Conservation (phyloP, 805 yeast genomes). For the Wickerhamiella sergipiensis region DNA sequence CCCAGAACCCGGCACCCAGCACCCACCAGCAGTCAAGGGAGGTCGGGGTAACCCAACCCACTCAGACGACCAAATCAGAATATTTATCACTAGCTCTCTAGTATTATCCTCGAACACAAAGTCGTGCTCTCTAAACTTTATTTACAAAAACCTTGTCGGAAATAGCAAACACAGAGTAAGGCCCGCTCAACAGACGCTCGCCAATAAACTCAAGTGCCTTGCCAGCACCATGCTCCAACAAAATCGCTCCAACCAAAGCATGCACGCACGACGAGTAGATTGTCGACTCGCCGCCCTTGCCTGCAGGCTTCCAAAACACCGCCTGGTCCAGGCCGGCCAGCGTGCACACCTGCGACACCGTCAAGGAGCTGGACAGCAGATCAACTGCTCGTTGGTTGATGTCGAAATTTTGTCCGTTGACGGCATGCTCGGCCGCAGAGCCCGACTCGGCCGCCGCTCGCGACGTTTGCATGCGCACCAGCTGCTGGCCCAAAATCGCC, state of each 20-base stretch:
- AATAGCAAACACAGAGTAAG: conserved; percentile 19
- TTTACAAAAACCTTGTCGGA: conserved; percentile 13
- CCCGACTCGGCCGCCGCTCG: conserved; percentile 10
- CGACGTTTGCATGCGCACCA: conserved; percentile 19
- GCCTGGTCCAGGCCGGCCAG: conserved; percentile 18
- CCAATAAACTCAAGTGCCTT: conserved; percentile 42
- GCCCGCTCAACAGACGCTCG: conserved; percentile 31
- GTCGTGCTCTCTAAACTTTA: conserved; percentile 1
- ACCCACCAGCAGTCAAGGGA: too few relatives aligned
- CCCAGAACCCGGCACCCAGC: too few relatives aligned
- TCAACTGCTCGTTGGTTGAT: conserved; percentile 18
- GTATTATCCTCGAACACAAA: neutral
- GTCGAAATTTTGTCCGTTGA: conserved; percentile 22
- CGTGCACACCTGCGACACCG: conserved; percentile 19
- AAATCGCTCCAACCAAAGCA: conserved; percentile 59
- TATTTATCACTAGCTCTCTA: neutral
- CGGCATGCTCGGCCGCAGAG: conserved; percentile 2
- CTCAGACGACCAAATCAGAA: neutral
- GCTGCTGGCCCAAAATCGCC: conserved; percentile 41
- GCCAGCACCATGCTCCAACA: conserved; percentile 44
- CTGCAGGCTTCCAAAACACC: conserved; percentile 20
- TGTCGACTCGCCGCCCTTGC: conserved; percentile 25
- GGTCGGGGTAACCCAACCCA: too few relatives aligned
- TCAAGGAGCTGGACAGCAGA: conserved; percentile 19
- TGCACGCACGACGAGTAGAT: conserved; percentile 39